Evolutionary conservation across 1,139 yeast species (phyloP).

Genomic region (Zygosaccharomyces sapae): DNA sequence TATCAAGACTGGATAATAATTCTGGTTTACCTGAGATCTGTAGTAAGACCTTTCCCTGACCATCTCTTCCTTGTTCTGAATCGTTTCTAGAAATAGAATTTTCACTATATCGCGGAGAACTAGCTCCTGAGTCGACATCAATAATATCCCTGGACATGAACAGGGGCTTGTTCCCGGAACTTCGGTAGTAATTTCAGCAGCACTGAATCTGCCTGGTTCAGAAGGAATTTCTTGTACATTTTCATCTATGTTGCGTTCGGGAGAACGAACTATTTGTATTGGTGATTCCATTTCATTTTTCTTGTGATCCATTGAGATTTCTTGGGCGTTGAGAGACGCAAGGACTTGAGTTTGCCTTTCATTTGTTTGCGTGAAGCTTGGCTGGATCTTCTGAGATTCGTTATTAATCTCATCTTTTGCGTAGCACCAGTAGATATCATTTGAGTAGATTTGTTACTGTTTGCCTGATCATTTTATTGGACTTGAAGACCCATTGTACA

Average conservation of each 20-base stretch:
- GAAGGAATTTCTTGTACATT: conserved; percentile 10
- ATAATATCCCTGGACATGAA: conserved; percentile 11
- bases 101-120: conserved; percentile 1
- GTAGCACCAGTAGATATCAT: conserved; percentile 13
- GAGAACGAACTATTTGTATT: conserved; percentile 16
- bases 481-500: conserved; percentile 16
- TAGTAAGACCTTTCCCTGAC: conserved; percentile 11
- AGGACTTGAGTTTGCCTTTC: conserved; percentile 17
- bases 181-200: conserved; percentile 17
- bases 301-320: not conserved
- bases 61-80: conserved; percentile 3
- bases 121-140: conserved; percentile 8
- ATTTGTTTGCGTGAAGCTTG: no score
- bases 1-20: conserved; percentile 2
- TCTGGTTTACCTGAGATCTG: conserved; percentile 19
- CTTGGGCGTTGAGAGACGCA: conserved; percentile 9
- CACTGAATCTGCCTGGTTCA: conserved; percentile 5
- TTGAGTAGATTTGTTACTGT: conserved; percentile 20
- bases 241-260: conserved; percentile 8
- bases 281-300: conserved; percentile 6
- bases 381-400: not conserved
- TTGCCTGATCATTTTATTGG: conserved; percentile 8
- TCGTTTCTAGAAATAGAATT: conserved; percentile 3
- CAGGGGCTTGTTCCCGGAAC: conserved; percentile 27
- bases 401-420: conserved; percentile 8